Evolutionary conservation across 2,329 filamentous ascomycete species (phyloP).

Genomic region (Leptographium lundbergii): DNA sequence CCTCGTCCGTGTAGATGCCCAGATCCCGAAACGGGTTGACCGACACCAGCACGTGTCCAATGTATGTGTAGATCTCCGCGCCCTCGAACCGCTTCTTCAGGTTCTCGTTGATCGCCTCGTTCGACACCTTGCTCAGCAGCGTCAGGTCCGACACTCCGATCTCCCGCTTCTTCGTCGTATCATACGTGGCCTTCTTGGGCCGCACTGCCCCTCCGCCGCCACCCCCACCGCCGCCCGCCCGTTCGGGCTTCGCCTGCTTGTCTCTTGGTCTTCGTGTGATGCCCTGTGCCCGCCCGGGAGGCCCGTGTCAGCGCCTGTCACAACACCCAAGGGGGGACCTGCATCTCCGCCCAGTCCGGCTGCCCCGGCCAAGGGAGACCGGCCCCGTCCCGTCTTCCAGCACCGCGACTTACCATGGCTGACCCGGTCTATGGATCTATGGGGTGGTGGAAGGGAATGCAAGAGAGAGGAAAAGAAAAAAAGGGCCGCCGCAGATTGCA

Average conservation of each 20-base stretch:
- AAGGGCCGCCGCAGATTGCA: neutral
- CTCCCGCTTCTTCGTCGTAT: slow-evolving; percentile 97
- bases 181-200: slow-evolving; percentile 92
- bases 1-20: slow-evolving; percentile 93
- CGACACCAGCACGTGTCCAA: slow-evolving; percentile 97
- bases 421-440: neutral
- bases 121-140: slow-evolving; percentile 94
- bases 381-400: neutral
- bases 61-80: slow-evolving; percentile 98
- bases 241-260: slow-evolving; percentile 30
- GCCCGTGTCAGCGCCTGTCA: neutral
- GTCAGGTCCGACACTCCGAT: slow-evolving; percentile 97
- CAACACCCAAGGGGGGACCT: slow-evolving; percentile 11
- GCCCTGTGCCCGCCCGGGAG: slow-evolving; percentile 20
- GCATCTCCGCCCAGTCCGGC: neutral
- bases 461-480: neutral
- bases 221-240: slow-evolving; percentile 24
- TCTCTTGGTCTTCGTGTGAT: slow-evolving; percentile 37
- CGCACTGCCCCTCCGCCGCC: slow-evolving; percentile 35
- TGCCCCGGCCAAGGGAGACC: neutral
- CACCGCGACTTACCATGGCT: neutral
- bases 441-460: neutral
- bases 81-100: slow-evolving; percentile 96
- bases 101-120: slow-evolving; percentile 99
- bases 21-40: slow-evolving; percentile 97